These are phyloP conservation scores for Thuja plicata DNA, from an alignment of 83 land plant genomes.

Conservation along the genomic window DNA sequence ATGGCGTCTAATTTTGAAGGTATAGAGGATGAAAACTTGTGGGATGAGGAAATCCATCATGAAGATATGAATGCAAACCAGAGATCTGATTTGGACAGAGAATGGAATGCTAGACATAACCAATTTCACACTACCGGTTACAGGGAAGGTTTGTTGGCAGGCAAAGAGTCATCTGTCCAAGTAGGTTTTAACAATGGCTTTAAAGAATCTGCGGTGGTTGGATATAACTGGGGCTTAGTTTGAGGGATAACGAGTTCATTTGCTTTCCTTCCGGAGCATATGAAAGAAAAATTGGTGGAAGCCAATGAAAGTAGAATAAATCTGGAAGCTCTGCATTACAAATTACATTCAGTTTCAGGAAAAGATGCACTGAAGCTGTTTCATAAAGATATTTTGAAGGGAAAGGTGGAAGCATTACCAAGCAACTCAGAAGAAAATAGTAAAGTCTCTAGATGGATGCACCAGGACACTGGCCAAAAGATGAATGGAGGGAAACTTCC, in stretches of 20 bases:
- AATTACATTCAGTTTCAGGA: constrained; percentile 40
- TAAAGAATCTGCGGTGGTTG: constrained; percentile 43
- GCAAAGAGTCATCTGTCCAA: constrained; percentile 69
- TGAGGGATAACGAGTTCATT: constrained; percentile 66
- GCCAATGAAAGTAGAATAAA: constrained; percentile 20
- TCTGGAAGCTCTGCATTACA: constrained; percentile 34
- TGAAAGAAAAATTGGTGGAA: constrained; percentile 39
- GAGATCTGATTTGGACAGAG: constrained; percentile 40
- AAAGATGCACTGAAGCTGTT: constrained; percentile 47
- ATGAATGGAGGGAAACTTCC: constrained; percentile 34
- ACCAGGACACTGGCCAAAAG: constrained; percentile 16
- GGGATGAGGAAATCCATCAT: constrained; percentile 25
- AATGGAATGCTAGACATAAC: constrained; percentile 43
- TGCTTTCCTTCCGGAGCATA: constrained; percentile 42
- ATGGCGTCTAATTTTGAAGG: not conserved
- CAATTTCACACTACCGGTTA: constrained; percentile 68
- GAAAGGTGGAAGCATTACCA: not conserved
- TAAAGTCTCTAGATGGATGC: not conserved
- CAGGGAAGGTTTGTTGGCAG: constrained; percentile 69
- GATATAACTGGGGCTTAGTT: constrained; percentile 70
- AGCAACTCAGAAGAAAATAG: not conserved
- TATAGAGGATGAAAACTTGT: constrained; percentile 27
- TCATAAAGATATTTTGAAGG: constrained; percentile 24
- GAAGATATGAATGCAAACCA: not conserved
- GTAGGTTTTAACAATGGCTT: constrained; percentile 74